Evolutionary conservation across 2,329 filamentous ascomycete genomes (phyloP).

Genomic region (Ophiostoma himal-ulmi): DNA sequence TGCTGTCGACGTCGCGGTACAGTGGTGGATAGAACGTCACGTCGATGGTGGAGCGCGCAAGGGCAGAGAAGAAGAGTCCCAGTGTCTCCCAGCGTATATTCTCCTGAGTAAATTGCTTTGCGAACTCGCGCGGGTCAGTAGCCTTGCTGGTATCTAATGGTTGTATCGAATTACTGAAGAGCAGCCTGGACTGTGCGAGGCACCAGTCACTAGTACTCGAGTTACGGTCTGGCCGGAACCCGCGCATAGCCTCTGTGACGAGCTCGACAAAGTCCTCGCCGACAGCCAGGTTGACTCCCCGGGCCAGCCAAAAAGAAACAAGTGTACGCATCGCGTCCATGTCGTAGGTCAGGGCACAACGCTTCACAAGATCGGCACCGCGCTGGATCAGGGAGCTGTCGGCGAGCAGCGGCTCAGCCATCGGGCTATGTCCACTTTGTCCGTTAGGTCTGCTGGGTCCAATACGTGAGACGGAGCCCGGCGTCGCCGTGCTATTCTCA

Average conservation of each 20-base stretch:
- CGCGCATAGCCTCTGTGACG: neutral
- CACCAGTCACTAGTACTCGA: constrained; percentile 9
- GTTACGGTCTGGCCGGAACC: neutral
- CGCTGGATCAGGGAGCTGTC: constrained; percentile 8
- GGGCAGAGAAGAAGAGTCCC: constrained; percentile 11
- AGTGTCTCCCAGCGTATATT: constrained; percentile 13
- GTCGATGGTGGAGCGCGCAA: constrained; percentile 13
- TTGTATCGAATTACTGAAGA: constrained; percentile 7
- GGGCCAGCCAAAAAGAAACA: constrained; percentile 7
- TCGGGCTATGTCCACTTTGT: neutral
- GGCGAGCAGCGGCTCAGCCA: neutral
- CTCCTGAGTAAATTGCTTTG: neutral
- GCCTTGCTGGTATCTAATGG: constrained; percentile 8
- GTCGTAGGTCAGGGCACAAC: constrained; percentile 12
- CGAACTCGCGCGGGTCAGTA: neutral
- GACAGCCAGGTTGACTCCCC: constrained; percentile 9
- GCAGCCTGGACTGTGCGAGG: neutral
- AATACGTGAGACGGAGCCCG: neutral
- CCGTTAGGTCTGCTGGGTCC: neutral
- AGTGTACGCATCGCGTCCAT: constrained; percentile 12
- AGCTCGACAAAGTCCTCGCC: constrained; percentile 9
- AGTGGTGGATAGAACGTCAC: constrained; percentile 9
- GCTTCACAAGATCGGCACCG: constrained; percentile 10
- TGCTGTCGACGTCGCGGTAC: constrained; percentile 10
- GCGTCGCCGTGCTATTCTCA: neutral